Evolutionary conservation across 208 protist genomes (phyloP).

Genomic region (Crithidia thermophila): DNA sequence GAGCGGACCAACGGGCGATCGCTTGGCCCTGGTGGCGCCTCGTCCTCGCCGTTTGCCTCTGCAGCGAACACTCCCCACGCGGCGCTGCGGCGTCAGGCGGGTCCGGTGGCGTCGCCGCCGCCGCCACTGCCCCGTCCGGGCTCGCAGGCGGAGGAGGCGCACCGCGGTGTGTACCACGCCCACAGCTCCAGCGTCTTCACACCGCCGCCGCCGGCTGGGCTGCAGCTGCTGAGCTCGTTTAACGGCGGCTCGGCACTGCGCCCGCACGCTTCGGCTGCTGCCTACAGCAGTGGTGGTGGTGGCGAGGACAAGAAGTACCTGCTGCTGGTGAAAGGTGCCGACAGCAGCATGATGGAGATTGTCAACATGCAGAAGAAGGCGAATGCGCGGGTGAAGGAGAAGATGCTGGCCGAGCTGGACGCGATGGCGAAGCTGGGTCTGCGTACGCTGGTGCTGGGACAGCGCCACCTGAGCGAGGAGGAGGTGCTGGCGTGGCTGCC

Average conservation of each 20-base stretch:
- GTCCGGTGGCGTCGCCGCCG: background rate
- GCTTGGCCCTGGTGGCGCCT: no score
- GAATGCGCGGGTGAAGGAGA: slow-evolving; percentile 33
- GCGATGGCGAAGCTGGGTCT: slow-evolving; percentile 59
- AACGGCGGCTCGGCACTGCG: background rate
- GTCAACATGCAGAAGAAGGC: slow-evolving; percentile 49
- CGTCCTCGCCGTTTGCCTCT: background rate
- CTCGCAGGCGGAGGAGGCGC: background rate
- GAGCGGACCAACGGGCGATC: no score
- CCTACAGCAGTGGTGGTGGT: background rate
- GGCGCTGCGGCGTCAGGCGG: background rate
- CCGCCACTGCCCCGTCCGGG: background rate
- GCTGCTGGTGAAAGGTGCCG: slow-evolving; percentile 86
- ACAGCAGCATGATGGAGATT: slow-evolving; percentile 83
- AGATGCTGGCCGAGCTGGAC: slow-evolving; percentile 52
- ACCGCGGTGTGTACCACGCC: background rate
- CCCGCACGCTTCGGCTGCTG: background rate
- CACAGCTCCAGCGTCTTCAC: background rate
- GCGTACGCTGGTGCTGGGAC: slow-evolving; percentile 79
- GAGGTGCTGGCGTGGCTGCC: slow-evolving; percentile 72
- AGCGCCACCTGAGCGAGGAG: slow-evolving; percentile 48
- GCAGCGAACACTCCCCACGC: background rate
- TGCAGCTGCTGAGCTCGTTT: background rate
- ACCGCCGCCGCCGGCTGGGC: background rate
- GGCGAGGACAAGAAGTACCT: slow-evolving; percentile 35